Base-by-base conservation (phyloP, 768 basidiomycete genomes). In the Mycena indigotica region DNA sequence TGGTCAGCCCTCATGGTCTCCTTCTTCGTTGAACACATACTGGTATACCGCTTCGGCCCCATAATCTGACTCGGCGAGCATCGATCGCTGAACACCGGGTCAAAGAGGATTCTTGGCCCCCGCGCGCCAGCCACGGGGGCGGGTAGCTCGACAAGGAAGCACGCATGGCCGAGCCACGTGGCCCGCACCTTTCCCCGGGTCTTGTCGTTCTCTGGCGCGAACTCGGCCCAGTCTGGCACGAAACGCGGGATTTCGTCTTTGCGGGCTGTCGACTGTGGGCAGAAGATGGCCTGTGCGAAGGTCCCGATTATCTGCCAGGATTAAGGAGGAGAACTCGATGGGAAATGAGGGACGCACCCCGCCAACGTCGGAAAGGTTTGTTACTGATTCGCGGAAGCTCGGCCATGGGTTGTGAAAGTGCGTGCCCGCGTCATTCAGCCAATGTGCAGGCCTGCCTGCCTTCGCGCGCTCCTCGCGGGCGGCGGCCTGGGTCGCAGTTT, bases 131-230 rank as follows among this genome's bases (percentile, higher is more conserved):
- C 55, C 3, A 63, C 62, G 8, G 56, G 50, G 6, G 66, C 63
- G 1, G 80, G 81, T 39, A 82, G 67, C 66, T 84, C 80, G 6
- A 83, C 67, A 3, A 81, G 67, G 69, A 82, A 81, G 41, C 76
- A 81, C 0, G 81, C 82, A 66, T 84, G 82, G 8, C 81, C 81
- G 0, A 84, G 67, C 80, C 80, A 83, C 2, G 81, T 84, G 2
- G 79, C 69, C 57, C 77, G 81, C 28, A 83, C 73, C 55, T 72
- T 67, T 58, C 75, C 57, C 28, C 69, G 62, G 17, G 53, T 44
- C 13, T 60, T 55, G 24, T 6, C 12, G 5, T 23, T 28, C 46
- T 5, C 23, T 45, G 61, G 48, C 28, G 65, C 58, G 23, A 25
- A 24, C 38, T 52, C 24, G 49, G 73, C 68, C 80, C 74, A 73